phyloP scores from a whole-genome alignment of 1,284 basidiomycete genomes.

The Anthracocystis panici-leucophaei region DNA sequence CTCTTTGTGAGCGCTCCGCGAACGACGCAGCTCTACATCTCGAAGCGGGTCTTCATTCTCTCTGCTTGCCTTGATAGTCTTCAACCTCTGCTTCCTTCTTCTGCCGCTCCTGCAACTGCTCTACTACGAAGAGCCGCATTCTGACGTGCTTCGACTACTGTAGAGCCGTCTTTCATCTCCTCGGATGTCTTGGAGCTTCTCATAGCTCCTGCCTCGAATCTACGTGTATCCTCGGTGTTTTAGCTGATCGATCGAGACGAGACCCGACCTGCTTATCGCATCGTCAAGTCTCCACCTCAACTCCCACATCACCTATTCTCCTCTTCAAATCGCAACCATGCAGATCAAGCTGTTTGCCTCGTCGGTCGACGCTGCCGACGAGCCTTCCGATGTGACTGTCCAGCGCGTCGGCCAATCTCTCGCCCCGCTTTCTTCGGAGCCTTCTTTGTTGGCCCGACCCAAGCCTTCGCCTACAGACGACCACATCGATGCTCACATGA shows the following conservation, averaged over 20 bases:
- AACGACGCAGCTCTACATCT: not conserved
- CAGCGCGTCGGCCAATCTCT: not conserved
- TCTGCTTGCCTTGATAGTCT: not conserved
- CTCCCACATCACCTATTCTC: not conserved
- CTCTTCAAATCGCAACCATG: constrained; percentile 1
- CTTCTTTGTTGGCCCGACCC: not conserved
- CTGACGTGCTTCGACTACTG: constrained; percentile 21
- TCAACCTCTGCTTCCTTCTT: not conserved
- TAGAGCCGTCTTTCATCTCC: constrained; percentile 13
- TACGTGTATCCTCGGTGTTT: constrained; percentile 44
- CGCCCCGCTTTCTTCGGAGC: not conserved
- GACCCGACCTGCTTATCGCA: constrained; percentile 6
- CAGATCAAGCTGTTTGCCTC: constrained; percentile 13
- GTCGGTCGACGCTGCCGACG: not conserved
- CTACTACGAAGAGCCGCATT: not conserved
- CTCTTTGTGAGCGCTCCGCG: not conserved
- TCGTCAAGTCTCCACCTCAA: constrained; percentile 10
- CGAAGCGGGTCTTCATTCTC: not conserved
- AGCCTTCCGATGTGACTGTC: not conserved
- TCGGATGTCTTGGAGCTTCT: constrained; percentile 22
- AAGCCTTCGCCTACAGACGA: not conserved
- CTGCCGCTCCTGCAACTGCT: not conserved
- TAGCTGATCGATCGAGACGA: constrained; percentile 54
- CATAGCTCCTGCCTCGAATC: constrained; percentile 10
- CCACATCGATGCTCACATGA: constrained; percentile 21